Evolutionary conservation across 1,284 basidiomycete genomes (phyloP), one percentile per base, ranked within the genome.

Genomic region (Somion occarium): DNA sequence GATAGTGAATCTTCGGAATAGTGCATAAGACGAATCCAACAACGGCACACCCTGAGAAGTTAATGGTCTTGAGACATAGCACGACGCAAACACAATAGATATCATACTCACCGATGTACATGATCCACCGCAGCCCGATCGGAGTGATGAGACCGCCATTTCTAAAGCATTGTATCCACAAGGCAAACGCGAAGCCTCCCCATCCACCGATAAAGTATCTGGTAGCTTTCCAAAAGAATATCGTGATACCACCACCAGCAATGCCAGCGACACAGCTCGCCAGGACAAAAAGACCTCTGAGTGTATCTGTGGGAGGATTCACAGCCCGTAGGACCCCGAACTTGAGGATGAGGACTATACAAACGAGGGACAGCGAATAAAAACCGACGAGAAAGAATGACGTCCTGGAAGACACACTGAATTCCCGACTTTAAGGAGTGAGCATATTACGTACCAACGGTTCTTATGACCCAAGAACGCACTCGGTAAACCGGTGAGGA

Each of bases 381-480:
- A 92, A 93, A 43, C 93, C 91, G 57, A 90, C 86, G 61, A 96
- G 76, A 66, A 95, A 95, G 72, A 94, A 87, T 5, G 92, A 93
- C n/a, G 91, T 88, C 88, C 90, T 91, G 65, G 37, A 53, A 50
- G 48, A 51, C 54, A 48, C 27, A 23, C 44, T 23, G 54, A 38
- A 15, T 34, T 34, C 27, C n/a, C 20, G 22, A 52, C 37, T 47
- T 41, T 5, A 34, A 46, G 51, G 59, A 46, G 44, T 59, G 52
- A 51, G 30, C 58, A 51, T 49, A 55, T 50, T 18, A 63, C 73
- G 45, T 56, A 87, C 92, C 93, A 93, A 77, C 93, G 75, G 66
- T 94, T 94, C 76, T 93, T 94, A 69, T 93, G 91, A 19, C 95
- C 95, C 69, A 91, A 85, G 60, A 93, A 92, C 1, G 90, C 88